phyloP scores from a whole-genome alignment of 805 yeast genomes.

The Candida stauntonica region DNA sequence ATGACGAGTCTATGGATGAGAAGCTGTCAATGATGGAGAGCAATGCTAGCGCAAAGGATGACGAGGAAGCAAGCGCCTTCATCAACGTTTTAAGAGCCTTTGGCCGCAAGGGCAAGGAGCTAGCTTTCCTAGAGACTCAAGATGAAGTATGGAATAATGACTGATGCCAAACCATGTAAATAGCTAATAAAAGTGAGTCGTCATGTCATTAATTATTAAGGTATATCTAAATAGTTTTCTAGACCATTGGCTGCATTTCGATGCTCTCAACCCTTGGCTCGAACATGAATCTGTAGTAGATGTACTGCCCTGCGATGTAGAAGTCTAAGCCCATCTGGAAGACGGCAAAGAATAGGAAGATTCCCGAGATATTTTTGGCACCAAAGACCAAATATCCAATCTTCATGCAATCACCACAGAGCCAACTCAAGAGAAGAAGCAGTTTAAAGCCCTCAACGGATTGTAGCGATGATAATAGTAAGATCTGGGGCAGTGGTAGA shows the following conservation, averaged over 20 bases:
- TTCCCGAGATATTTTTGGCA: conserved; percentile 58
- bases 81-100: conserved; percentile 26
- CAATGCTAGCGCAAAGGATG: conserved; percentile 19
- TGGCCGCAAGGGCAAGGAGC: conserved; percentile 28
- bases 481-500: conserved; percentile 73
- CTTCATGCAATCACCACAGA: conserved; percentile 83
- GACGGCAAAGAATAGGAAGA: conserved; percentile 66
- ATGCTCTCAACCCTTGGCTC: conserved; percentile 9
- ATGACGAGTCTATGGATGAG: conserved; percentile 23
- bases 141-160: conserved; percentile 24
- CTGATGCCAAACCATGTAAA: conserved; percentile 4
- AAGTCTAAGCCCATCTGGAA: conserved; percentile 77
- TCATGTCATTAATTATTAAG: neutral
- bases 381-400: conserved; percentile 73
- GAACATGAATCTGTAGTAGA: conserved; percentile 50
- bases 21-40: conserved; percentile 24
- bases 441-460: conserved; percentile 77
- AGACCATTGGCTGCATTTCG: conserved; percentile 13
- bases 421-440: conserved; percentile 75
- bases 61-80: conserved; percentile 21
- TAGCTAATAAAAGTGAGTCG: too few relatives aligned
- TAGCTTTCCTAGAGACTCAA: neutral
- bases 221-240: neutral
- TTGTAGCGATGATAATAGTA: conserved; percentile 60
- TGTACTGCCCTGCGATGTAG: conserved; percentile 66